Evolutionary conservation across 495 filamentous ascomycete species (phyloP), one percentile per base, ranked within the genome.

Genomic region (Rhizodiscina lignyota): DNA sequence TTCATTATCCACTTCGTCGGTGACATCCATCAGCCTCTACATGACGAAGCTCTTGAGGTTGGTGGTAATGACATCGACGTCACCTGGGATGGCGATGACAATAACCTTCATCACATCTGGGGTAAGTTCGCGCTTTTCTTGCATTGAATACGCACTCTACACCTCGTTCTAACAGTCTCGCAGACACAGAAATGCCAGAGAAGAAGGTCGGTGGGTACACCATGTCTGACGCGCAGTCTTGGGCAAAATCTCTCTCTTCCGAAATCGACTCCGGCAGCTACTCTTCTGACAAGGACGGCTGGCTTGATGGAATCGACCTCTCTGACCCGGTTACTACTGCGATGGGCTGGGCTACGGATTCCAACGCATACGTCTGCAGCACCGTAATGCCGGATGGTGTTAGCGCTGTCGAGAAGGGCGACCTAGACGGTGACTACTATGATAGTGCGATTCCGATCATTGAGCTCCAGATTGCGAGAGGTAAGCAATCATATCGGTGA

Each of bases 1-100:
- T 73, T 74, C 49, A 49, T 77, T 8, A 64, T 77, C 19, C 72
- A 77, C 41, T 46, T 45, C 32, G 17, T 45, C 28, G 42, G 42
- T 18, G 42, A 45, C 39, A 37, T 41, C 21, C 38, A 41, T 34
- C 42, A 41, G 30, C 42, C 42, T 5, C 39, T 45, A 12, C 42
- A 45, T 31, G 34, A 28, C 2, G 42, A 45, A 20, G n/a, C 3
- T 18, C 12, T 41, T n/a, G 18, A 18, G 5, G 20, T 28, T 24
- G 42, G 39, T 30, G 38, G 42, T 17, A 45, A 45, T 20, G 38
- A 24, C 3, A 45, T 41, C 29, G 11, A 32, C 5, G 39, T 37
- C 1, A 29, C 22, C 22, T 40, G 35, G 18, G 32, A 44, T 28
- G n/a, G n/a, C n/a, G n/a, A n/a, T n/a, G n/a, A 32, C 32, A 18